These are phyloP conservation scores for Diaporthe ilicicola DNA, from an alignment of 2,329 filamentous ascomycete species.

Conservation along the genomic window DNA sequence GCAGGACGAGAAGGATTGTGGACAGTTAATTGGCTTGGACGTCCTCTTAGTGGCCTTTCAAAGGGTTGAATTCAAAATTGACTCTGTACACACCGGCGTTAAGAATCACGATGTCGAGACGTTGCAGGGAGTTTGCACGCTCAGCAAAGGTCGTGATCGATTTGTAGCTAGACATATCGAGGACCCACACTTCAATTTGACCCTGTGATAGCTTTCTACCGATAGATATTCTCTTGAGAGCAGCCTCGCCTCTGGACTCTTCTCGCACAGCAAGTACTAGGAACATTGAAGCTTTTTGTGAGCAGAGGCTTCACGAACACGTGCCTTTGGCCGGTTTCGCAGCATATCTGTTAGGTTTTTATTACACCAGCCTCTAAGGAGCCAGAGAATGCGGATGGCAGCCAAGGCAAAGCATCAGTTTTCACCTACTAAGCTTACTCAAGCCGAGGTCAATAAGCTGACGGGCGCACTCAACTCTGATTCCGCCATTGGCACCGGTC, in stretches of 20 bases:
- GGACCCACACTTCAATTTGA: constrained; percentile 47
- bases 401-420: fast-evolving
- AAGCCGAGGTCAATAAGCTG: constrained; percentile 45
- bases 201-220: constrained; percentile 35
- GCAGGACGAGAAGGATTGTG: constrained; percentile 9
- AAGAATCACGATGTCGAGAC: background rate
- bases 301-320: background rate
- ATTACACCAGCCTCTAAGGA: no score
- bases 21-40: constrained; percentile 26
- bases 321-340: no score
- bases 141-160: constrained; percentile 36
- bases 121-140: background rate
- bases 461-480: constrained; percentile 47
- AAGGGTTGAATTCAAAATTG: background rate
- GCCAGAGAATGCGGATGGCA: no score
- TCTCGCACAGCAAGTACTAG: constrained; percentile 46
- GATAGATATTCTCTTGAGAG: constrained; percentile 25
- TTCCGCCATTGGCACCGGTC: constrained; percentile 49
- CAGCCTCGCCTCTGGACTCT: constrained; percentile 34
- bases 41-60: constrained; percentile 22
- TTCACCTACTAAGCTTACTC: constrained; percentile 39
- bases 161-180: constrained; percentile 48
- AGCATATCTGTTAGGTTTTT: no score
- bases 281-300: background rate
- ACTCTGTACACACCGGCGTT: constrained; percentile 16